phyloP scores from a whole-genome alignment of 2,329 filamentous ascomycete species.

The Furcasterigmium sp. region DNA sequence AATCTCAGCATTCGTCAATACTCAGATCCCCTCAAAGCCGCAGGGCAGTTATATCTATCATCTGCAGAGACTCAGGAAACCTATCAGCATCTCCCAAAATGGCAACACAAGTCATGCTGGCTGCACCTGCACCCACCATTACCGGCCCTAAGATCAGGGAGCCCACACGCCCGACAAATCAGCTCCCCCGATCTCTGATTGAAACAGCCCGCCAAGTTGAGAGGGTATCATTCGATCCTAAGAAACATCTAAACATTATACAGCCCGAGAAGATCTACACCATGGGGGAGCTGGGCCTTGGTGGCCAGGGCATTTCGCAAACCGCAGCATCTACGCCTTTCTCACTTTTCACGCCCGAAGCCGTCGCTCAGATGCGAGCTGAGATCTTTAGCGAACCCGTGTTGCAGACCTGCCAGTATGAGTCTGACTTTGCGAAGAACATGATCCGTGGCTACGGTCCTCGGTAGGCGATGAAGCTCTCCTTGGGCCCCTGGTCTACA shows the following conservation, averaged over 20 bases:
- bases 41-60: too few species aligned
- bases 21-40: too few species aligned
- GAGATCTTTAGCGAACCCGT: conserved; percentile 58
- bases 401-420: conserved; percentile 49
- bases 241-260: conserved; percentile 49
- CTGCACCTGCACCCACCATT: too few species aligned
- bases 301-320: conserved; percentile 53
- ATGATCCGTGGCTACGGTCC: conserved; percentile 43
- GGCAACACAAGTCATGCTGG: too few species aligned
- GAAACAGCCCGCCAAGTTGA: conserved; percentile 14
- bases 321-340: conserved; percentile 63
- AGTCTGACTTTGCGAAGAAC: conserved; percentile 39
- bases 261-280: conserved; percentile 46
- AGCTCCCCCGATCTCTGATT: conserved; percentile 20
- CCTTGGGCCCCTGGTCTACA: too few species aligned
- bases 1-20: too few species aligned
- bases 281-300: conserved; percentile 59
- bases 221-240: conserved; percentile 40
- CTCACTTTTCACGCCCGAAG: conserved; percentile 55
- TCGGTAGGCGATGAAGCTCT: conserved; percentile 47
- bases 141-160: too few species aligned
- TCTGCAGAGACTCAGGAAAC: too few species aligned
- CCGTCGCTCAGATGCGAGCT: conserved; percentile 54
- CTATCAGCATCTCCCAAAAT: too few species aligned
- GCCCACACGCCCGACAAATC: conserved; percentile 16